phyloP scores from a whole-genome alignment of 2,329 filamentous ascomycete genomes.

The Trichoderma harzianum region DNA sequence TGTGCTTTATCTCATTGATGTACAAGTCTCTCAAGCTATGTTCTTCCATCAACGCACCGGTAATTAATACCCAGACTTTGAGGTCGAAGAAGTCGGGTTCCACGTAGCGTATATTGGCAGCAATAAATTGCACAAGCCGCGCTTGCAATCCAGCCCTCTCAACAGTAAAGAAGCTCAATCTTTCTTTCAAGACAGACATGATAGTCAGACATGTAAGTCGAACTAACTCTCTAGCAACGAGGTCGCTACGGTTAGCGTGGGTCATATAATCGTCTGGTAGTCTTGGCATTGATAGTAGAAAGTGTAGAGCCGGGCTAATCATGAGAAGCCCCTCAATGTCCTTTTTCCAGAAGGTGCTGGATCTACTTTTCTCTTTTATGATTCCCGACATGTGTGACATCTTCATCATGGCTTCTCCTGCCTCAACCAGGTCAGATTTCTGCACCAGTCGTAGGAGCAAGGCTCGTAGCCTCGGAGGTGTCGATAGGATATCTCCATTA shows the following conservation, averaged over 20 bases:
- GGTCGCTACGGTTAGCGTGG: neutral
- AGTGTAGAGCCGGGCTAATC: neutral
- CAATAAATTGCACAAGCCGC: neutral
- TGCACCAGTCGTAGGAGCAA: neutral
- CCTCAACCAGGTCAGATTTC: neutral
- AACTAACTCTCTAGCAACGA: neutral
- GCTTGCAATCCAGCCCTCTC: neutral
- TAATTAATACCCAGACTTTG: neutral
- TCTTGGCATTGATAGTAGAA: neutral
- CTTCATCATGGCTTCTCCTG: neutral
- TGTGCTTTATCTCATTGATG: neutral
- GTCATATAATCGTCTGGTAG: neutral
- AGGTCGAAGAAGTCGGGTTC: neutral
- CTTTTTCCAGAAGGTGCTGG: neutral
- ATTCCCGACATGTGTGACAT: neutral
- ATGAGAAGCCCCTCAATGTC: neutral
- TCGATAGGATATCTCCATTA: neutral
- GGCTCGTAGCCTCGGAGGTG: neutral
- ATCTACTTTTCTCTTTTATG: neutral
- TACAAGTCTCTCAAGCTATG: neutral
- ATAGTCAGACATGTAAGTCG: neutral
- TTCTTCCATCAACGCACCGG: neutral
- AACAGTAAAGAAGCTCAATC: neutral
- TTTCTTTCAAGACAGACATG: neutral
- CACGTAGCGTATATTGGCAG: neutral